Base-by-base conservation (phyloP, 371 early-diverging fungal species). In the Choanephora cucurbitarum region DNA sequence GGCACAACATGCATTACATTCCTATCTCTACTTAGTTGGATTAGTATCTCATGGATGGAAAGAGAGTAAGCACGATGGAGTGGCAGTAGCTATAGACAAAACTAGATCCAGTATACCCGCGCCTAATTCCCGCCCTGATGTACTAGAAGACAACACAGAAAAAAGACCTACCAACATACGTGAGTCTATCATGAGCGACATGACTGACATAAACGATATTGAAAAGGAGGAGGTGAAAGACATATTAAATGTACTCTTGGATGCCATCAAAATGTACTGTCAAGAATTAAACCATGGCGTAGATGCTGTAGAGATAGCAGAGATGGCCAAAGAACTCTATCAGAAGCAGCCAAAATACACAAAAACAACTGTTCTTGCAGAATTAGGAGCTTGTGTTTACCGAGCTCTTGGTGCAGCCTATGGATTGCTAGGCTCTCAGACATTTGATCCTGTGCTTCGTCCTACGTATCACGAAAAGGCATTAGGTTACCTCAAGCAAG, bases 381-480 rank as follows among this genome's bases (percentile, higher is more conserved):
- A 51, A 3, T 50, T 82, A 7, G 55, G 68, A 15, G 70, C 71
- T 10, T 40, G 66, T 11, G 82, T 85, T 1, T 75, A 80, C 55
- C 77, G 83, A 37, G 73, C 73, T 15, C 66, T 80, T 3, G 92
- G 87, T n/a, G 64, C 80, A 17, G 84, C 84, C 0, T 84, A 83
- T 63, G 84, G 89, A 0, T 75, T 86, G 41, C 55, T 84, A 44
- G 89, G 85, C 0, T 65, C 70, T 45, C 85, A 87, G 55, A 80
- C 84, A 5, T 67, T 78, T 44, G 90, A 86, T 58, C 88, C 87
- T 0, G 80, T 79, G 21, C 69, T 79, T 13, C 84, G 94, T n/a
- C 80, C 83, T 5, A 67, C 67, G 2, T 83, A 84, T 52, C 91
- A 90, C 58, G 77, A 72, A 33, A 75, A 79, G 14, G 90, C 94